phyloP scores from a whole-genome alignment of 805 yeast species.

The Candida tallmaniae region DNA sequence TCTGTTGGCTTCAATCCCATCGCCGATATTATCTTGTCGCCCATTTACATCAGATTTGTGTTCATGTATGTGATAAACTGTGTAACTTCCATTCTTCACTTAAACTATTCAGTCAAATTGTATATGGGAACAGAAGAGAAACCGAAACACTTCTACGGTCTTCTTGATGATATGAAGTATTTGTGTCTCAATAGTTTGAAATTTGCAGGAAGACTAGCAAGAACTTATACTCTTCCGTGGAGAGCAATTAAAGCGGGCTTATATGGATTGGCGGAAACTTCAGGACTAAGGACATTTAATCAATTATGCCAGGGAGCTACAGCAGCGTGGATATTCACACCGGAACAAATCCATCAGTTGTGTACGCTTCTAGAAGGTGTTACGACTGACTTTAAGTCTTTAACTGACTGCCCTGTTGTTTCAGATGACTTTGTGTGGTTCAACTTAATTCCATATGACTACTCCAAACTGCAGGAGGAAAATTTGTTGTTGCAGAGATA shows the following conservation, averaged over 20 bases:
- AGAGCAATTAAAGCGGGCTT: slow-evolving; percentile 7
- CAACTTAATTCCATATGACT: slow-evolving; percentile 9
- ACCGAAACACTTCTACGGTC: slow-evolving; percentile 8
- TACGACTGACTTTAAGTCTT: background rate
- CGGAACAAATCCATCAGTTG: slow-evolving; percentile 9
- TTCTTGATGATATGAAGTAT: slow-evolving; percentile 5
- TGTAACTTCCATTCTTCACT: slow-evolving; percentile 7
- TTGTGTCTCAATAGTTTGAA: slow-evolving; percentile 2
- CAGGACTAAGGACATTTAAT: slow-evolving; percentile 5
- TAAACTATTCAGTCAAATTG: slow-evolving; percentile 7
- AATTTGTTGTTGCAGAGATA: slow-evolving; percentile 9
- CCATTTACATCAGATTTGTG: slow-evolving; percentile 4
- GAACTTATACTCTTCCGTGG: slow-evolving; percentile 8
- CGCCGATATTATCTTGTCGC: background rate
- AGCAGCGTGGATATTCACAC: slow-evolving; percentile 8
- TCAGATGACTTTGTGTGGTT: slow-evolving; percentile 8
- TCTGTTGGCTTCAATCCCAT: slow-evolving; percentile 2
- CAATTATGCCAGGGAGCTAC: slow-evolving; percentile 2
- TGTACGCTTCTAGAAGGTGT: slow-evolving; percentile 4
- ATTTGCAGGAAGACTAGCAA: slow-evolving; percentile 5
- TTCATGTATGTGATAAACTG: slow-evolving; percentile 7
- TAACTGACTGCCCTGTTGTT: background rate
- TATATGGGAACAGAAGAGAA: slow-evolving; percentile 7
- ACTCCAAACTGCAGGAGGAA: slow-evolving; percentile 4
- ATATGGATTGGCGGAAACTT: slow-evolving; percentile 6